Evolutionary conservation across 2,329 filamentous ascomycete species (phyloP).

Genomic region (Stachybotrys chlorohalonatus): DNA sequence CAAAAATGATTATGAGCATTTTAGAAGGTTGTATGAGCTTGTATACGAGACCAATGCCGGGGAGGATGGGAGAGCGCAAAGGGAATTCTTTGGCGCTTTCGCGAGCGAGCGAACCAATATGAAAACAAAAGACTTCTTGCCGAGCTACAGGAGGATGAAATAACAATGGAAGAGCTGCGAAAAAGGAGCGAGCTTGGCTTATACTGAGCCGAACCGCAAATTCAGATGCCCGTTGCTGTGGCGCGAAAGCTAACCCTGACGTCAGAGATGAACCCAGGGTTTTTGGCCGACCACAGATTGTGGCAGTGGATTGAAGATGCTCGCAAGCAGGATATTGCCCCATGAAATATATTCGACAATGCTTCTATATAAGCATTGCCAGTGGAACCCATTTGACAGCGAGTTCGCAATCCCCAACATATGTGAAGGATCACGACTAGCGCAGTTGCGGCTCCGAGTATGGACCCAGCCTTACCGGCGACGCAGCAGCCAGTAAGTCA

Average conservation of each 20-base stretch:
- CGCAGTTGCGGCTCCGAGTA: too few species aligned
- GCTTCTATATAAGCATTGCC: neutral
- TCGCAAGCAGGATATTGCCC: conserved; percentile 1
- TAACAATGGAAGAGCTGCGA: conserved; percentile 1
- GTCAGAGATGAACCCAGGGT: conserved; percentile 5
- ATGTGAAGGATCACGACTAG: too few species aligned
- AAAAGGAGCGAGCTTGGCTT: conserved; percentile 3
- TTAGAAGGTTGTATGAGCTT: conserved; percentile 6
- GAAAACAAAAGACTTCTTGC: conserved; percentile 3
- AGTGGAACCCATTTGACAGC: neutral
- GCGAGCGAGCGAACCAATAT: conserved; percentile 3
- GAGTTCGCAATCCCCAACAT: neutral
- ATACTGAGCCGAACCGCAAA: conserved; percentile 2
- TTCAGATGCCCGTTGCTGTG: conserved; percentile 3
- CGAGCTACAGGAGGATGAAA: conserved; percentile 4
- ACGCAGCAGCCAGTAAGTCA: too few species aligned
- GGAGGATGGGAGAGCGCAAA: neutral
- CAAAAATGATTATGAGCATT: conserved; percentile 7
- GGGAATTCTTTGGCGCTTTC: conserved; percentile 4
- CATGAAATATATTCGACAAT: neutral
- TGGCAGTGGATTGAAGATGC: conserved; percentile 2
- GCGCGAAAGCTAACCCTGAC: conserved; percentile 6
- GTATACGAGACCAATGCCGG: neutral
- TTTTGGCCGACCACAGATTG: neutral
- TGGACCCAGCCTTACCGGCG: too few species aligned